phyloP scores from a whole-genome alignment of 2,329 filamentous ascomycete species.

The Penicillium sp. region DNA sequence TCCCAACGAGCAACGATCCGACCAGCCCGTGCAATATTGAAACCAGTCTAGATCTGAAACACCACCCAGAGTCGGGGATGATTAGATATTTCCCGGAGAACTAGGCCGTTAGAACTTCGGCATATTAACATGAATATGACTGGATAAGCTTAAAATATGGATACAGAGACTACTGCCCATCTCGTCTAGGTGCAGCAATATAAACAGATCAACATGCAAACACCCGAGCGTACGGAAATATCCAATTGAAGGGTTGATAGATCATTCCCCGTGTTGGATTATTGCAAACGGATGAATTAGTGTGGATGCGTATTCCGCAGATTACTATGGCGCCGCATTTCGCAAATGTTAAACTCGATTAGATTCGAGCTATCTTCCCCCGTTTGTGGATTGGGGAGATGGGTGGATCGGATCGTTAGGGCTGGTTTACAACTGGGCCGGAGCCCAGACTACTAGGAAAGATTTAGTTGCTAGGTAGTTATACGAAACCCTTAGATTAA shows the following conservation, averaged over 20 bases:
- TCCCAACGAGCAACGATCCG: neutral
- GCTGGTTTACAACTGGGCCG: slow-evolving; percentile 1
- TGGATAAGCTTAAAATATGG: neutral
- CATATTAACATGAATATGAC: neutral
- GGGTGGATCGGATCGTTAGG: neutral
- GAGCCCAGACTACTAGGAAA: neutral
- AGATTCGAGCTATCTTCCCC: neutral
- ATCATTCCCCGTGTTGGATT: neutral
- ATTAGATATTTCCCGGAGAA: neutral
- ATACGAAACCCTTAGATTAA: neutral
- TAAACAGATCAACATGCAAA: neutral
- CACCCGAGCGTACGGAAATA: neutral
- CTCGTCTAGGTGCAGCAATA: neutral
- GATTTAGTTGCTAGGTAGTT: neutral
- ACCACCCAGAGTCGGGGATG: neutral
- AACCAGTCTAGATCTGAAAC: slow-evolving; percentile 13
- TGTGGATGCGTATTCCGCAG: neutral
- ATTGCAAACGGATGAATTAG: neutral
- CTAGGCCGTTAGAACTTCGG: neutral
- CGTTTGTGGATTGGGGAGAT: neutral
- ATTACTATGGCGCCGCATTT: too few relatives aligned
- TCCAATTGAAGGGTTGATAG: neutral
- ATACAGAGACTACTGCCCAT: neutral
- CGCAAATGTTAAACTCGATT: neutral
- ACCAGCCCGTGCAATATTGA: slow-evolving; percentile 2